Evolutionary conservation across 768 basidiomycete genomes (phyloP), one percentile per base, ranked within the genome.

Genomic region (Trametes cinnabarina): DNA sequence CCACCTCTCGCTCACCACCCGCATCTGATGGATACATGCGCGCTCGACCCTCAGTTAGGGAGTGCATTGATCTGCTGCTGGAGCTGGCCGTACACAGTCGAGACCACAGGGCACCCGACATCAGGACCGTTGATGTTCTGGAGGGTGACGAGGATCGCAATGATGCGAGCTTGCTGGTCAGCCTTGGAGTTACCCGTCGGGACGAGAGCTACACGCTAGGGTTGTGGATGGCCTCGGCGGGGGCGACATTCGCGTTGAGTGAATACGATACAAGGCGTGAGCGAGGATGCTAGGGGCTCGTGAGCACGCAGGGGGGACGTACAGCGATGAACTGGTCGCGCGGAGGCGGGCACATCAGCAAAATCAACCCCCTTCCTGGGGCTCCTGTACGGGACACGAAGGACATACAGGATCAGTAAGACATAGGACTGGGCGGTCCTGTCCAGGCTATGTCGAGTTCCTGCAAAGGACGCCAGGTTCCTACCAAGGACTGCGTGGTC

Each of bases 51-150:
- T 42, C 20, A 59, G 57, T 58, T 58, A 25, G 58, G 60, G 51
- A 61, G 60, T 51, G 63, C 64, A 60, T 67, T 65, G 57, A 67
- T 64, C 43, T 63, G 63, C 52, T 55, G 54, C 50, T 55, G 53
- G 47, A 43, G 62, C 60, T 48, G 49, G 12, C 44, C 60, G 47
- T 87, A 82, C 4, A 85, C 88, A 0, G 88, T 87, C 9, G 85
- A 77, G 1, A 78, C 80, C 26, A 81, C 76, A 3, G 87, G 87
- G 67, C 86, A 89, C 6, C 87, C 88, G 4, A 75, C 69, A 41
- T 87, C 89, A 0, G 85, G 75, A 0, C 87, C 88, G 53, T 79
- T 74, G 40, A 90, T 69, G 71, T 90, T 91, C 73, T 90, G 88
- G 19, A 90, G 74, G 0, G 88, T 87, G 23, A 86, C 79, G 3